These are phyloP conservation scores for Telopea speciosissima DNA, from an alignment of 177 flowering plant species.

Conservation along the genomic window DNA sequence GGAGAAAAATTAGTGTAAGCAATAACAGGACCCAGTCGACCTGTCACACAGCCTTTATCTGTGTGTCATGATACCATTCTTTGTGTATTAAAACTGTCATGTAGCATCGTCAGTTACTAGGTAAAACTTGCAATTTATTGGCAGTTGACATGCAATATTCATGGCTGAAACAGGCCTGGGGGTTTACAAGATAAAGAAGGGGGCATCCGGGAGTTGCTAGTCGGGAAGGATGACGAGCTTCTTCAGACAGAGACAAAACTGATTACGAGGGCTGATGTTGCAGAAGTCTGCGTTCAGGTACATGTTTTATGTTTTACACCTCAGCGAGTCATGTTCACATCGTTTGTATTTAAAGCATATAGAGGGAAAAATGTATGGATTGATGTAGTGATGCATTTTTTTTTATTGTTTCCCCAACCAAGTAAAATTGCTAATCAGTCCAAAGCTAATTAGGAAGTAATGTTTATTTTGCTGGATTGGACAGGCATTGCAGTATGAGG, in stretches of 20 bases:
- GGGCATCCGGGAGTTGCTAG: slow-evolving; percentile 70
- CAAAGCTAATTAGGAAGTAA: not conserved
- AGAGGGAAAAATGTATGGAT: no score
- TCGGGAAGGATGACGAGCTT: slow-evolving; percentile 97
- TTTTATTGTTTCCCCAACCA: not conserved
- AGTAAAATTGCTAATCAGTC: not conserved
- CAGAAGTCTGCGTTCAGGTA: slow-evolving; percentile 99
- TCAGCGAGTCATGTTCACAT: not conserved
- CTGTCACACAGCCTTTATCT: not conserved
- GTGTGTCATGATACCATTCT: not conserved
- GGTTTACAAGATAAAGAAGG: slow-evolving; percentile 98
- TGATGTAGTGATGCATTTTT: not conserved
- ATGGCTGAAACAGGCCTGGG: slow-evolving; percentile 63
- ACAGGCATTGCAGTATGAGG: slow-evolving; percentile 88
- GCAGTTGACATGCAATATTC: not conserved
- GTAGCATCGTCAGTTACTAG: not conserved
- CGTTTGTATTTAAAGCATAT: not conserved
- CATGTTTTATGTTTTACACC: not conserved
- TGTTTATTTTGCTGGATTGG: not conserved
- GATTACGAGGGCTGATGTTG: slow-evolving; percentile 85
- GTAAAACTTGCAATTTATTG: not conserved
- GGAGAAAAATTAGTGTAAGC: not conserved
- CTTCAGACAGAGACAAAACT: slow-evolving; percentile 70
- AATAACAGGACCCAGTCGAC: not conserved
- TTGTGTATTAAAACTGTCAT: not conserved